phyloP scores from a whole-genome alignment of 257 asterid genomes.

The Jacaranda copaia region DNA sequence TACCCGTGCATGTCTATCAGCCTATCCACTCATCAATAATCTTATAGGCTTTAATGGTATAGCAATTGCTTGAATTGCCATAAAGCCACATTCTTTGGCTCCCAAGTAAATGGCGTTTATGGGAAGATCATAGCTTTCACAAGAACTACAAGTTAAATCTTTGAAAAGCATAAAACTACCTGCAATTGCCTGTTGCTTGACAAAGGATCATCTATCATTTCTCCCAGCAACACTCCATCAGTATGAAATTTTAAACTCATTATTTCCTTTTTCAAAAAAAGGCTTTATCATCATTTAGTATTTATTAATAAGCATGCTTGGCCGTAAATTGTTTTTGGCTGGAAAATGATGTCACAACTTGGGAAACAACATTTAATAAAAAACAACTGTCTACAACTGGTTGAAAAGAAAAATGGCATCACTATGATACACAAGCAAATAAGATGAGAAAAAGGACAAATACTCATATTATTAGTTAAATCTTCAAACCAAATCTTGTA shows the following conservation, averaged over 20 bases:
- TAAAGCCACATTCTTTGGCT: not conserved
- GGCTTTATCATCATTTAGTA: conserved; percentile 37
- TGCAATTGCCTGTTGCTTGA: conserved; percentile 92
- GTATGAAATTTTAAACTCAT: conserved; percentile 89
- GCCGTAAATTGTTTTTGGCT: not conserved
- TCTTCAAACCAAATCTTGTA: no score
- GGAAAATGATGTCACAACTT: conserved; percentile 4
- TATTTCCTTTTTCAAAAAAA: conserved; percentile 62
- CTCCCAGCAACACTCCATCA: conserved; percentile 95
- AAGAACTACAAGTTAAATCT: not conserved
- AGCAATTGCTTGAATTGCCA: conserved; percentile 8
- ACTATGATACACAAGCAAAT: conserved; percentile 11
- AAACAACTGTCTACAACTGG: no score
- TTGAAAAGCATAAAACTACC: conserved; percentile 52
- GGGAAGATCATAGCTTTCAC: not conserved
- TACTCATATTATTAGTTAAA: conserved; percentile 70
- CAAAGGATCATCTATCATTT: conserved; percentile 99
- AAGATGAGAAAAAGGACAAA: conserved; percentile 29
- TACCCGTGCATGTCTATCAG: not conserved
- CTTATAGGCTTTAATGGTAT: not conserved
- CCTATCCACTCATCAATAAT: conserved; percentile 2
- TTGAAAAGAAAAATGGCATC: conserved; percentile 11
- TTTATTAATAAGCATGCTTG: conserved; percentile 22
- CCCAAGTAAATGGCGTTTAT: no score
- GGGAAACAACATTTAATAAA: conserved; percentile 17